Base-by-base conservation (phyloP, 2,329 filamentous ascomycete genomes). In the Diaporthe sp. region DNA sequence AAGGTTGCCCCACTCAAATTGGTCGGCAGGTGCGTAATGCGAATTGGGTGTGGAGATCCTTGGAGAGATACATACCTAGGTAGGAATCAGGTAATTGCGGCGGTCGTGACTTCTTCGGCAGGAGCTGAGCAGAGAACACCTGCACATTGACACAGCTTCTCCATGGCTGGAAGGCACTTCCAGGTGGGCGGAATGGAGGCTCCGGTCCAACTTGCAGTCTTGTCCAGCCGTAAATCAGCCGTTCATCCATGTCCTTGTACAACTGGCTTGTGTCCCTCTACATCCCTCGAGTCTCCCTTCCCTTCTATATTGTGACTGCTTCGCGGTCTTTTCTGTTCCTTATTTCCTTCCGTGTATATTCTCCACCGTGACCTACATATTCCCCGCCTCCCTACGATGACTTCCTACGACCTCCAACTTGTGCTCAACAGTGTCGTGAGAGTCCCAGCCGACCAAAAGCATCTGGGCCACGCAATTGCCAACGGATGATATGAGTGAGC, bases 371-470 rank as follows among this genome's bases (percentile, higher is more conserved):
- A 31, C 65, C 68, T 68, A 67, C 53, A 57, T 57, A n/a, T 57
- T 1, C 25, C 10, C 17, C 67, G 42, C 55, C 17, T 31, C 70
- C 75, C 75, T 76, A 72, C 44, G 73, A 76, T 68, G 73, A 72
- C 51, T 51, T 60, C 70, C 61, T 72, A 72, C 65, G n/a, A 68
- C n/a, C 47, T 47, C 55, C 47, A 73, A 44, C 42, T 65, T 61
- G 70, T 67, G 49, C 72, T 51, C 73, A 75, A 71, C 70, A 76
- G 70, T 71, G 68, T 75, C 75, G 72, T 70, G 47, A 55, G 44
- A 58, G 44, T 44, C 73, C 47, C 73, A 44, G 49, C 58, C 75
- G 49, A 65, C 60, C 53, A 65, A 55, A 61, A 8, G 25, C 58
- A 65, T 73, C 47, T 55, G 53, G 63, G 44, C 47, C 28, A 57